Conservation (phyloP, 2,329 filamentous ascomycete genomes). For the Xylaria digitata region DNA sequence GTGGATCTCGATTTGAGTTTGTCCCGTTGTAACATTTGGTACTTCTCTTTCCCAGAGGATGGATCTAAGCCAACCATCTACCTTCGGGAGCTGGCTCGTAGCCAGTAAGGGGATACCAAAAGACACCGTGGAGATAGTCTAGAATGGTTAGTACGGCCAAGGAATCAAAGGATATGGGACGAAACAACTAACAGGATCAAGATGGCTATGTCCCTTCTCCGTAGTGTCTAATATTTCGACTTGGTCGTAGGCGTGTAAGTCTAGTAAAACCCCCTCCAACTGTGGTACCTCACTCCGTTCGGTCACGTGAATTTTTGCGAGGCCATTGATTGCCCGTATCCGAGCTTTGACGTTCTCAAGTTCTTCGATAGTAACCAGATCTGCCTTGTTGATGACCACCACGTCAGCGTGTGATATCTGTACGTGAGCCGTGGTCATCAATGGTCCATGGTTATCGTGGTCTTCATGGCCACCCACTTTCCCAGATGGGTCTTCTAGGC, state of each 20-base stretch:
- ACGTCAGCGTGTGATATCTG: slow-evolving; percentile 98
- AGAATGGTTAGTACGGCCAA: slow-evolving; percentile 36
- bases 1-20: slow-evolving; percentile 79
- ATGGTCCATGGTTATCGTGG: slow-evolving; percentile 66
- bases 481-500: slow-evolving; percentile 77
- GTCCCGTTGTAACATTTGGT: slow-evolving; percentile 56
- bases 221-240: slow-evolving; percentile 78
- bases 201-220: slow-evolving; percentile 85
- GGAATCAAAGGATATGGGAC: background rate
- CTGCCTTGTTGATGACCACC: slow-evolving; percentile 91
- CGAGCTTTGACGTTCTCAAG: slow-evolving; percentile 76
- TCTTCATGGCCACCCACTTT: slow-evolving; percentile 65
- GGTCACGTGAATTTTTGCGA: slow-evolving; percentile 87
- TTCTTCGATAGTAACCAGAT: slow-evolving; percentile 79
- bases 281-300: slow-evolving; percentile 81
- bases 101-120: slow-evolving; percentile 73
- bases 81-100: slow-evolving; percentile 65
- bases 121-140: slow-evolving; percentile 87
- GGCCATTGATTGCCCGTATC: slow-evolving; percentile 86
- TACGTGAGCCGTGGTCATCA: slow-evolving; percentile 91
- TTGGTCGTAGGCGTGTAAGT: slow-evolving; percentile 91
- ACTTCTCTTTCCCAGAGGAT: slow-evolving; percentile 84
- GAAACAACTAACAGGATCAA: slow-evolving; percentile 76
- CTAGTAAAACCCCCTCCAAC: slow-evolving; percentile 86
- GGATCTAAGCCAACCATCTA: slow-evolving; percentile 86